Base-by-base conservation (phyloP, 345 rosid species). In the Hypericum perforatum region DNA sequence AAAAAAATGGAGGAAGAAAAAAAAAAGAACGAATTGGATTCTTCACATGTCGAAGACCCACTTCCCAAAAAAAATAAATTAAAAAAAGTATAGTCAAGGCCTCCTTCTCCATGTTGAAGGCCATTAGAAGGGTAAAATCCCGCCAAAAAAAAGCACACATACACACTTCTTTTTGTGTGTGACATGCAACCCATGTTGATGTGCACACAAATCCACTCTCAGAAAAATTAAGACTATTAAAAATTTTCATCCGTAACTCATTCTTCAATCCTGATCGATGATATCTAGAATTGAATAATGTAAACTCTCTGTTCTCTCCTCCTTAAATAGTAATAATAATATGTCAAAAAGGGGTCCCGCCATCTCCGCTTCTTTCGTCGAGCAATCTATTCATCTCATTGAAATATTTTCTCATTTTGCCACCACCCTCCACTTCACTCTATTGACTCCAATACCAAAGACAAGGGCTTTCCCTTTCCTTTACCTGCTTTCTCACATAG, bases 61-160 rank as follows among this genome's bases (percentile, higher is more conserved):
- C 32, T 66, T 77, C 67, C 16, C n/a, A 9, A 40, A 38, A 59
- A 22, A n/a, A 12, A 13, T 13, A 49, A 13, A 56, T 8, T 15
- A 22, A 54, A 43, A 49, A 51, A 39, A 29, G 70, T 58, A 60
- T 70, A 64, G 63, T 70, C 61, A 38, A 57, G 43, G 49, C 36
- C 54, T 45, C 9, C 57, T 49, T 57, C 53, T 56, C 50, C 8
- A 46, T 22, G 4, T 22, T 4, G 32, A 22, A 67, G 66, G 75
- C 68, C 76, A 58, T 42, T 14, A 38, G 37, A 45, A 62, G 40
- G 62, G 36, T 57, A 22, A 59, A 49, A 73, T 76, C 68, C 84
- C 73, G 78, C 80, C 80, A 54, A 74, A 76, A 74, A 76, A 73
- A 66, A 60, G 39, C 73, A 69, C 73, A 59, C 72, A 52, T 54